Percentiles rank a stretch among this genome's conserved stretches.
These are phyloP conservation scores for Papiliotrema fonsecae DNA, from an alignment of 1,284 basidiomycete genomes.

Conservation along the genomic window DNA sequence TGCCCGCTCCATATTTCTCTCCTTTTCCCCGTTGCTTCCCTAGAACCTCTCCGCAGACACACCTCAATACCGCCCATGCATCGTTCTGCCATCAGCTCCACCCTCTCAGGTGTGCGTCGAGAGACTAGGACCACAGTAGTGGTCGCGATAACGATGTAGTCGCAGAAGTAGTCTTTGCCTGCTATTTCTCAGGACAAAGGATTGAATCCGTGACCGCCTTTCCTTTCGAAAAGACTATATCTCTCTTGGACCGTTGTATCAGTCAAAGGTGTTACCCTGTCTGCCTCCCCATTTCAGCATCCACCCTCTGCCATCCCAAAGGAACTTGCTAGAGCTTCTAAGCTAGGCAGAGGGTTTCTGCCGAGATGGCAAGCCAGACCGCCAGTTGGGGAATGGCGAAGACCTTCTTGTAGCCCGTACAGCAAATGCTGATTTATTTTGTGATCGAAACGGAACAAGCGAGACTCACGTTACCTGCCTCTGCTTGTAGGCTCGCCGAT, in stretches of 20 bases:
- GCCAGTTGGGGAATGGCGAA: slow-evolving; percentile 64
- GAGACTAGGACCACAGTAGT: slow-evolving; percentile 4
- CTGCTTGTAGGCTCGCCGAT: slow-evolving; percentile 55
- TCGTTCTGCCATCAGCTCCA: slow-evolving; percentile 47
- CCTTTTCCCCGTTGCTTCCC: slow-evolving; percentile 57
- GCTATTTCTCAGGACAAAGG: slow-evolving; percentile 54
- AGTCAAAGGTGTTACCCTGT: slow-evolving; percentile 54
- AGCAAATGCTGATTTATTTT: neutral
- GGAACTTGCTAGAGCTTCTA: slow-evolving; percentile 42
- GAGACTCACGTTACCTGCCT: slow-evolving; percentile 57
- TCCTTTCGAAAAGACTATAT: slow-evolving; percentile 40
- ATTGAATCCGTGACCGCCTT: slow-evolving; percentile 11
- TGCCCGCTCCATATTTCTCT: slow-evolving; percentile 41
- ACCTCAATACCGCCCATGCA: slow-evolving; percentile 62
- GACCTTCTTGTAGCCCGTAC: slow-evolving; percentile 81
- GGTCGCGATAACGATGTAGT: slow-evolving; percentile 52
- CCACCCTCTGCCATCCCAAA: slow-evolving; percentile 14
- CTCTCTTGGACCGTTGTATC: slow-evolving; percentile 85
- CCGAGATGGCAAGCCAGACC: slow-evolving; percentile 46
- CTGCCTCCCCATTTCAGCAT: slow-evolving; percentile 18
- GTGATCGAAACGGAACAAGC: slow-evolving; percentile 8
- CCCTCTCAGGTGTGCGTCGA: slow-evolving; percentile 13
- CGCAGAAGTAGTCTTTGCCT: slow-evolving; percentile 79
- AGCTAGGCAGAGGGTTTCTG: neutral
- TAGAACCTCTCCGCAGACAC: slow-evolving; percentile 69